phyloP scores from a whole-genome alignment of 2,329 filamentous ascomycete genomes.

The Cladosporium sp. region DNA sequence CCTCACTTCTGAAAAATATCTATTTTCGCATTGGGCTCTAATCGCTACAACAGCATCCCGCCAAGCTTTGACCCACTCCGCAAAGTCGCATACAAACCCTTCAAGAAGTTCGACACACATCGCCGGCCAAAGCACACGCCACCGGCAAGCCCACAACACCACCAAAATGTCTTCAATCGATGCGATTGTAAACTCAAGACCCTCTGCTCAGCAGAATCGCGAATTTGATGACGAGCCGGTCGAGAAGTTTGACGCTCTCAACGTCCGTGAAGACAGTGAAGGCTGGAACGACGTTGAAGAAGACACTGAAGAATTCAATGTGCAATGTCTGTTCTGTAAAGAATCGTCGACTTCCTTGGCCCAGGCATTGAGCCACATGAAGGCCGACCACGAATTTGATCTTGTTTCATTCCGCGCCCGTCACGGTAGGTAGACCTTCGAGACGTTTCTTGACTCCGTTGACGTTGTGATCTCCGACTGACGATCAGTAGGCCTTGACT shows the following conservation, averaged over 20 bases:
- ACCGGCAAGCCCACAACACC: not conserved
- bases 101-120: not conserved
- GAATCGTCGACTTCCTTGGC: constrained; percentile 29
- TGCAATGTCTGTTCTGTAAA: constrained; percentile 40
- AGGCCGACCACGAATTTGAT: constrained; percentile 37
- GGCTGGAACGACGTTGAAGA: constrained; percentile 45
- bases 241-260: constrained; percentile 19
- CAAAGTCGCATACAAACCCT: not conserved
- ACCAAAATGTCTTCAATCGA: constrained; percentile 10
- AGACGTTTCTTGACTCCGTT: not conserved
- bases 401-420: constrained; percentile 32
- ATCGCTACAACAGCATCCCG: not conserved
- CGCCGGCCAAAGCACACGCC: not conserved
- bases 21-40: not conserved
- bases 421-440: constrained; percentile 31
- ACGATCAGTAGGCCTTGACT: constrained; percentile 37
- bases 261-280: constrained; percentile 32
- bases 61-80: constrained; percentile 4
- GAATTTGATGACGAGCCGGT: constrained; percentile 13
- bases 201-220: constrained; percentile 5
- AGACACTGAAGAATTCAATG: constrained; percentile 34
- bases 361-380: constrained; percentile 37
- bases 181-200: constrained; percentile 6
- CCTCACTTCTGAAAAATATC: not conserved
- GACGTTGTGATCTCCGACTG: not conserved